Evolutionary conservation across 208 protist species (phyloP).

Genomic region (Leishmania arabica): DNA sequence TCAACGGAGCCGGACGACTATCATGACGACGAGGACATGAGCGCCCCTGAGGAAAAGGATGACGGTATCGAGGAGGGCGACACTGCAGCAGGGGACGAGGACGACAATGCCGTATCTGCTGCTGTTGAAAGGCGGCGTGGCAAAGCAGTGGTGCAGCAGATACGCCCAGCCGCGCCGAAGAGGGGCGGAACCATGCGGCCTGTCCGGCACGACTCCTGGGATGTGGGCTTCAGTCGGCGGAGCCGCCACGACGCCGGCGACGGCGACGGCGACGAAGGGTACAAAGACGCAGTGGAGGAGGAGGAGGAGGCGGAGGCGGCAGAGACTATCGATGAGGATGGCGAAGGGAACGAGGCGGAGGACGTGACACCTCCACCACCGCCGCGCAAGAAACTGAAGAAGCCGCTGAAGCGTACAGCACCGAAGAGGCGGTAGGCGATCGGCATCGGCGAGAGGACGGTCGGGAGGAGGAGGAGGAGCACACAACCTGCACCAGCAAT

Average conservation of each 20-base stretch:
- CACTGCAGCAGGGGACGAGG: neutral
- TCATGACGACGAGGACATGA: neutral
- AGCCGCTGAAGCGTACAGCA: constrained; percentile 34
- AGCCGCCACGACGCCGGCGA: constrained; percentile 16
- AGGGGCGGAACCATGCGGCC: constrained; percentile 26
- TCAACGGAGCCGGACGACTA: constrained; percentile 10
- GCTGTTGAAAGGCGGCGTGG: constrained; percentile 1
- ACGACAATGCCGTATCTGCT: neutral
- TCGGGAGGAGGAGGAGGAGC: neutral
- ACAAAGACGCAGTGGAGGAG: constrained; percentile 21
- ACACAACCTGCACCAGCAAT: neutral
- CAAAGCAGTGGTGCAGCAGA: constrained; percentile 4
- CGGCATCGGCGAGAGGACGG: neutral
- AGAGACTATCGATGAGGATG: constrained; percentile 17
- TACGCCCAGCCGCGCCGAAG: constrained; percentile 9
- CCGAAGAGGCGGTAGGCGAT: constrained; percentile 5
- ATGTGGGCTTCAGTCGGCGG: constrained; percentile 27
- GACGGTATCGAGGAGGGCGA: neutral
- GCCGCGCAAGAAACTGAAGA: constrained; percentile 41
- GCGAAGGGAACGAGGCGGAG: constrained; percentile 4
- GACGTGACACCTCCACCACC: constrained; percentile 27
- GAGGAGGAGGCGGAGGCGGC: constrained; percentile 22
- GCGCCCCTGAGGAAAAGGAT: neutral
- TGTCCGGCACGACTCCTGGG: constrained; percentile 59
- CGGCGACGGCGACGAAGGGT: constrained; percentile 17